phyloP scores from a whole-genome alignment of 1,139 yeast genomes.

The Casaregolazyma suthepensis region DNA sequence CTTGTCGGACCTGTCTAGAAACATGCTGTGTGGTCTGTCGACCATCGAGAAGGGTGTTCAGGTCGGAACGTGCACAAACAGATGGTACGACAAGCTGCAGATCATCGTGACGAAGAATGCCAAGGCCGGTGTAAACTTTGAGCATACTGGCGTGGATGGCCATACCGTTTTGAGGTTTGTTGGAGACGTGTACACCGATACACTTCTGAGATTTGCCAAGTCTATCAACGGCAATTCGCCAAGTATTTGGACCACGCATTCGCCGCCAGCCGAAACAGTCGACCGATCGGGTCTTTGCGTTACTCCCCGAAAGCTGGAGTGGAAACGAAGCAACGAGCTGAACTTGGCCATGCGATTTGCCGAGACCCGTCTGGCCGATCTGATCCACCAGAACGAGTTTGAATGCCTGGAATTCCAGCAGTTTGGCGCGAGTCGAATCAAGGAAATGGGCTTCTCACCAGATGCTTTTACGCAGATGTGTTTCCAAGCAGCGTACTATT shows the following conservation, averaged over 20 bases:
- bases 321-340: constrained; percentile 76
- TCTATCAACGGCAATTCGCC: constrained; percentile 79
- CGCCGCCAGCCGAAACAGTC: constrained; percentile 43
- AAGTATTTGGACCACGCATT: constrained; percentile 55
- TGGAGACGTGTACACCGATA: constrained; percentile 85
- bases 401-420: constrained; percentile 68
- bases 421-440: constrained; percentile 74
- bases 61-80: constrained; percentile 87
- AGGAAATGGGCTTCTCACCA: constrained; percentile 82
- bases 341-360: constrained; percentile 81
- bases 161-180: constrained; percentile 87
- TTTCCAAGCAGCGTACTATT: constrained; percentile 88
- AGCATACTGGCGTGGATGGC: constrained; percentile 94
- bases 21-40: constrained; percentile 84
- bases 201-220: constrained; percentile 79
- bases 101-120: constrained; percentile 86
- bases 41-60: constrained; percentile 76
- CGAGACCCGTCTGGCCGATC: constrained; percentile 80
- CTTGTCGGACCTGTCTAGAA: constrained; percentile 64
- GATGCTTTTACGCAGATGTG: constrained; percentile 95
- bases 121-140: constrained; percentile 89
- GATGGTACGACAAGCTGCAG: constrained; percentile 93
- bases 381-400: constrained; percentile 86
- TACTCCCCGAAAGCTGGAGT: constrained; percentile 81
- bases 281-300: constrained; percentile 37